A percentile compares a stretch with the other conserved stretches of the same genome.
These are phyloP conservation scores for Trichoderma endophyticum DNA, from an alignment of 2,329 filamentous ascomycete genomes.

Conservation along the genomic window DNA sequence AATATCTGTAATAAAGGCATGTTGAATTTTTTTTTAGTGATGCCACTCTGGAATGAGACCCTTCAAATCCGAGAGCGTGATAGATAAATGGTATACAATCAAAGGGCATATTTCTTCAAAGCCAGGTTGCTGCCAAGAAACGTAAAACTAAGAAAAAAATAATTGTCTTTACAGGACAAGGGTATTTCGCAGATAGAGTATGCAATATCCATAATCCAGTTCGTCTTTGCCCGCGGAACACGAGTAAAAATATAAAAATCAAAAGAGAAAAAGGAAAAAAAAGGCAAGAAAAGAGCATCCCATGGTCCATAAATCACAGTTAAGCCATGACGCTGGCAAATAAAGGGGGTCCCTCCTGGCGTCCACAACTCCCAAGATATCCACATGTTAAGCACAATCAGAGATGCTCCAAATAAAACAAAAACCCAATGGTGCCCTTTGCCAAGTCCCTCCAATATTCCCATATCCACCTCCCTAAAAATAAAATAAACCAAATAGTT, in stretches of 20 bases:
- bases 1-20: neutral
- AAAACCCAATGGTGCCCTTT: neutral
- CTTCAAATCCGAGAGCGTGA: neutral
- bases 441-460: neutral
- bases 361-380: conserved; percentile 18
- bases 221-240: neutral
- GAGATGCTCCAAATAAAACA: conserved; percentile 5
- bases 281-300: neutral
- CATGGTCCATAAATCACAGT: conserved; percentile 12
- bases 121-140: neutral
- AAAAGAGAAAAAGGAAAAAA: neutral
- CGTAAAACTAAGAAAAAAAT: neutral
- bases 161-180: conserved; percentile 14
- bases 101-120: neutral
- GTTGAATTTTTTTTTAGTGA: neutral
- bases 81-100: neutral
- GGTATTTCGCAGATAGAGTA: conserved; percentile 17
- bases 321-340: conserved; percentile 7
- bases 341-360: neutral
- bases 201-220: conserved; percentile 14
- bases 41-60: neutral
- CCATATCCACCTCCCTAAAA: neutral
- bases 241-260: neutral
- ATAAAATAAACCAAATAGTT: neutral
- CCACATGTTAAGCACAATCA: conserved; percentile 8